Evolutionary conservation across 352 stramenopile genomes (phyloP), one percentile per base, ranked within the genome.

Genomic region (Phytopythium sindhum): DNA sequence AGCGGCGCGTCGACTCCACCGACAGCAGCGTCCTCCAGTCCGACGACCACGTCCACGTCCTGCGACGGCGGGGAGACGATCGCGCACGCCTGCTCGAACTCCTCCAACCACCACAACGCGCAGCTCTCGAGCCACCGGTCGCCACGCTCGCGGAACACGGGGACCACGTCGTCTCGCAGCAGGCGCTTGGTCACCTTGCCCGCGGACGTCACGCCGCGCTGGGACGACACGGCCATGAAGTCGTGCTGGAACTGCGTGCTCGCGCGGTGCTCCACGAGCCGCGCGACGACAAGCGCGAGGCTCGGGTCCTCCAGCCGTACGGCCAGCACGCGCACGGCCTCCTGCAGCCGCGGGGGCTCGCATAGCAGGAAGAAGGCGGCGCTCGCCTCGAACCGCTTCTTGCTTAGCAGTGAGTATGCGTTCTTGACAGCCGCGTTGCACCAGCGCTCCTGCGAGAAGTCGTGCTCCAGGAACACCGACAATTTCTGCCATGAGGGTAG

Each of bases 331-430:
- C 96, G 90, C 59, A 98, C 67, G 4, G 95, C 88, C 57, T 97
- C 93, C 77, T 98, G 94, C 29, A 98, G 75, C 17, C 94, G 89
- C 23, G 94, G 94, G 4, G 96, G 96, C 52, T 98, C 81, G 51
- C 91, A 88, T 24, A 98, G 66, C 23, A 98, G 73, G 73, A 98
- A 98, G 65, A 98, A 98, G 7, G 90, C 84, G 12, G 93, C 86
- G 14, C 94, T 95, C 14, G 75, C 70, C 57, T 88, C 74, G 69
- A 98, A 98, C 50, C 94, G 89, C 35, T 97, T 93, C 68, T 98
- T 98, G 37, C 89, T 81, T 12, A 98, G 74, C 47, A 98, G 71
- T 50, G 94, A 98, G 71, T 97, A 98, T 9, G 94, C 96, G 71
- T 98, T 98, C 61, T 96, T 98, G 48, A 98, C 87, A 15, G 93